These are phyloP conservation scores for Dalbergia cochinchinensis DNA, from an alignment of 306 rosid species.

Conservation along the genomic window DNA sequence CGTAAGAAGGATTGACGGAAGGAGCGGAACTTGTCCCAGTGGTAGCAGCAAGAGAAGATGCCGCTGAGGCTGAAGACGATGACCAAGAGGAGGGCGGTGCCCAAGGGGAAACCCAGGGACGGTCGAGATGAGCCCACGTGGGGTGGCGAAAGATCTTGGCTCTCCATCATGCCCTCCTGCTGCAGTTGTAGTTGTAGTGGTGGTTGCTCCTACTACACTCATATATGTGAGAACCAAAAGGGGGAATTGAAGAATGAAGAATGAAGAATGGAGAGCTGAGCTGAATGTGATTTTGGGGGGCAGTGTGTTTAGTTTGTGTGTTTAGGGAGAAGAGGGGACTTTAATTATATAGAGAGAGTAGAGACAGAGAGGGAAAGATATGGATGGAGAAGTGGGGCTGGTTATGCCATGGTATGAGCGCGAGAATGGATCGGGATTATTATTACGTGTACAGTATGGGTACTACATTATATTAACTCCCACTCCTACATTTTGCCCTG, in stretches of 20 bases:
- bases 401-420: neutral
- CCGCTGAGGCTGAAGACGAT: conserved; percentile 92
- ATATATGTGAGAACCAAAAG: conserved; percentile 44
- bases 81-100: conserved; percentile 91
- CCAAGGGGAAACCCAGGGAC: conserved; percentile 92
- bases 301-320: neutral
- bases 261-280: too few species aligned
- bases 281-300: neutral
- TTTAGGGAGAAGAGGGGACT: neutral
- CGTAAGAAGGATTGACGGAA: conserved; percentile 65
- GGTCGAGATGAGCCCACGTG: conserved; percentile 88
- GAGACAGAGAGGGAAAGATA: neutral
- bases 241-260: neutral
- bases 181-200: neutral
- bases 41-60: conserved; percentile 95
- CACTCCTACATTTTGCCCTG: too few species aligned
- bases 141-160: conserved; percentile 73
- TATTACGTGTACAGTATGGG: too few species aligned
- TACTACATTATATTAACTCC: too few species aligned
- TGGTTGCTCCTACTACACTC: conserved; percentile 52
- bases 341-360: conserved; percentile 1
- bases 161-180: conserved; percentile 58
- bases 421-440: conserved; percentile 11
- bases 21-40: conserved; percentile 91
- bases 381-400: neutral